Evolutionary conservation across 768 basidiomycete genomes (phyloP).

Genomic region (Phylloporus scabripes): DNA sequence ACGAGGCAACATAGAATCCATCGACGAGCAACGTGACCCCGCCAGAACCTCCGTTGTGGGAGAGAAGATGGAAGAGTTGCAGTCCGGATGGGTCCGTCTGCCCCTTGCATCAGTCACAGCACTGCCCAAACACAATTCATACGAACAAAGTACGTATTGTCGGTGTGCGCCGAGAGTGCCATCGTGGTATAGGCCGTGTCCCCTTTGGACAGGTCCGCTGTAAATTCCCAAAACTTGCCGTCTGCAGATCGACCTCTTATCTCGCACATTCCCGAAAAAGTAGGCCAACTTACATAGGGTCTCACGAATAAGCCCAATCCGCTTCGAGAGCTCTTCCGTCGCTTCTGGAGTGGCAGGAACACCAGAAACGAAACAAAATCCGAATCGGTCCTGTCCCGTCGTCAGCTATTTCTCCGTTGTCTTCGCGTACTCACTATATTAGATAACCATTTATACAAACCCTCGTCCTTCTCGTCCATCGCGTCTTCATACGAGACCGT

Average conservation of each 20-base stretch:
- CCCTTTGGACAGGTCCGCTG: slow-evolving; percentile 81
- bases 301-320: slow-evolving; percentile 85
- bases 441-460: slow-evolving; percentile 74
- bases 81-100: slow-evolving; percentile 94
- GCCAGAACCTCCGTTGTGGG: slow-evolving; percentile 73
- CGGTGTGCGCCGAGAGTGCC: slow-evolving; percentile 81
- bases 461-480: slow-evolving; percentile 59
- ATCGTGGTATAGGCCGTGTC: slow-evolving; percentile 93
- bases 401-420: background rate
- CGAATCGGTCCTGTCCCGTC: slow-evolving; percentile 65
- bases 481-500: slow-evolving; percentile 66
- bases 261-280: background rate
- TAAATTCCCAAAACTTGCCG: slow-evolving; percentile 97
- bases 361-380: slow-evolving; percentile 81
- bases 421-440: slow-evolving; percentile 55
- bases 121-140: background rate
- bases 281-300: slow-evolving; percentile 52
- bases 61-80: slow-evolving; percentile 92
- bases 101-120: slow-evolving; percentile 11
- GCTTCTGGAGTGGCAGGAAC: slow-evolving; percentile 78
- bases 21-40: slow-evolving; percentile 92
- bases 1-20: slow-evolving; percentile 85
- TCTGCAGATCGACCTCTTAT: slow-evolving; percentile 50
- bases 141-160: slow-evolving; percentile 52
- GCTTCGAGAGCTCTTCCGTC: slow-evolving; percentile 69